Conservation (phyloP, 306 rosid genomes). For the Amphicarpaea edgeworthii region DNA sequence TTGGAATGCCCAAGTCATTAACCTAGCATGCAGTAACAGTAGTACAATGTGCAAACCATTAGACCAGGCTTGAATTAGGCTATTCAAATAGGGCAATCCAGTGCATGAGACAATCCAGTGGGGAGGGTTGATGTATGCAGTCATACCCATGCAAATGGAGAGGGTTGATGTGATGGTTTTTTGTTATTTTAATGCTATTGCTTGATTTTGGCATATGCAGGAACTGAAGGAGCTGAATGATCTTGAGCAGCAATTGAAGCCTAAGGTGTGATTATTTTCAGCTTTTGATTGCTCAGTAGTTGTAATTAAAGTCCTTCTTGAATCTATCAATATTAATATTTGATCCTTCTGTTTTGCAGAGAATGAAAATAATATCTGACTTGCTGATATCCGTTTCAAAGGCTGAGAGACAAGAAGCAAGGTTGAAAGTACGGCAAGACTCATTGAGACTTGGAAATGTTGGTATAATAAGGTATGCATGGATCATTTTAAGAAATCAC, state of each 20-base stretch:
- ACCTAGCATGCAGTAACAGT: too few relatives aligned
- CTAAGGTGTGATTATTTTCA: conserved; percentile 71
- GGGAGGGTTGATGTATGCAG: too few relatives aligned
- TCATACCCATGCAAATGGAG: too few relatives aligned
- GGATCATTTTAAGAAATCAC: conserved; percentile 12
- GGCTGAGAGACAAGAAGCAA: conserved; percentile 97
- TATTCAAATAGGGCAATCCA: too few relatives aligned
- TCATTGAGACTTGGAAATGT: conserved; percentile 98
- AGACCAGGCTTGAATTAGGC: too few relatives aligned
- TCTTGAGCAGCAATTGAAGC: conserved; percentile 86
- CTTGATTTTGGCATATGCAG: conserved; percentile 61
- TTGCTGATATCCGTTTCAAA: conserved; percentile 95
- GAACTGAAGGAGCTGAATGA: conserved; percentile 87
- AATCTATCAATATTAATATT: conserved; percentile 41
- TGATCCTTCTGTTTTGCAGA: conserved; percentile 64
- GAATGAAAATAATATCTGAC: conserved; percentile 90
- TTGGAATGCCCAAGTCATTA: too few relatives aligned
- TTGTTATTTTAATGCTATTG: conserved; percentile 34
- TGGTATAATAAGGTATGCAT: conserved; percentile 85
- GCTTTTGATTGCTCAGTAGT: conserved; percentile 22
- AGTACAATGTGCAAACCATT: too few relatives aligned
- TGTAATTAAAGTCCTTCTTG: conserved; percentile 20
- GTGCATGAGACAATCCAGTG: too few relatives aligned
- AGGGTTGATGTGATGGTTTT: conserved; percentile 34
- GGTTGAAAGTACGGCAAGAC: conserved; percentile 96